Evolutionary conservation across 106 monocot genomes (phyloP), one percentile per base, ranked within the genome.

Genomic region (Apostasia ramifera): DNA sequence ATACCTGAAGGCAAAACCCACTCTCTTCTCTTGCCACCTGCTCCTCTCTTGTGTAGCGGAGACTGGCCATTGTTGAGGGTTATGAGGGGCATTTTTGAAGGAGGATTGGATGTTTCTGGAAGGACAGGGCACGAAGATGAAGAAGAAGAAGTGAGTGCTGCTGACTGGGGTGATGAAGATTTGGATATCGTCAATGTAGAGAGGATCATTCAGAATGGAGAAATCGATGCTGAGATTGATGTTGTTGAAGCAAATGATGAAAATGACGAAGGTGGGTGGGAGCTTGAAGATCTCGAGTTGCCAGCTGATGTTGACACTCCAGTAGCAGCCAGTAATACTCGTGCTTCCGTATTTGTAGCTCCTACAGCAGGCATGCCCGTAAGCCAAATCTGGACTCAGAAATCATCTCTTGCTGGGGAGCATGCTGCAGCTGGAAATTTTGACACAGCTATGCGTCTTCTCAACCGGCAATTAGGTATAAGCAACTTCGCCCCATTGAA

Each of bases 391-490:
- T 94, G 90, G 94, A 90, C 78, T 45, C 90, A 87, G 73, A 94
- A 94, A 48, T 94, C 94, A 49, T 82, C 90, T 60, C 81, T 94
- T 63, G 90, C 94, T 44, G 94, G 80, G 3, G 87, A 94, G 78
- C 94, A 94, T 79, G 94, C 63, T 2, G 94, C 90, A 46, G 87
- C 94, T 52, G 94, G 94, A 46, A 83, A 94, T 65, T 94, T 84
- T 61, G 87, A 85, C 55, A 94, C 94, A 47, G 94, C 94, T 54
- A 87, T 90, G 82, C 77, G 81, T n/a, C 66, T 94, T 26, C 84
- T 94, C 67, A 85, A 57, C 70, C 82, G 84, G 13, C 90, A 94
- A 58, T 71, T 94, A 38, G 94, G 94, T 47, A 94, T 94, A 14
- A 94, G 87, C 59, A 90, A 94, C 59, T 94, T 94, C 55, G 80